A percentile compares a stretch with the other conserved stretches of the same genome.
phyloP scores from a whole-genome alignment of 1,284 basidiomycete genomes.

The Ceratobasidium sp. region DNA sequence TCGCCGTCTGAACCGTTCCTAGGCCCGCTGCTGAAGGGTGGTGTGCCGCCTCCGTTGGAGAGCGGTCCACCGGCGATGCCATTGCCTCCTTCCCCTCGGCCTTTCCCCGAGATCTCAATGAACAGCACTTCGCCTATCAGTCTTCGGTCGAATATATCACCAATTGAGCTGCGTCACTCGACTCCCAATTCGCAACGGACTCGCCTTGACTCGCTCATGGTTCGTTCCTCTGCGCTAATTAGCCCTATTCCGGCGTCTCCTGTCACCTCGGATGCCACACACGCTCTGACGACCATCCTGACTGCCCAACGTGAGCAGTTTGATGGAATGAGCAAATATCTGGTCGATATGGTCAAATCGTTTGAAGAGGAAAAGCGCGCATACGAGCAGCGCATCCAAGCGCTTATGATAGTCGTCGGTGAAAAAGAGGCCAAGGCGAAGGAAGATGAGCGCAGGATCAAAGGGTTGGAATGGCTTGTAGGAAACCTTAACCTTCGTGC shows the following conservation, averaged over 20 bases:
- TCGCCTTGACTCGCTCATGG: constrained; percentile 25
- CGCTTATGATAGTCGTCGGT: constrained; percentile 15
- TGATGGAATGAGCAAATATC: constrained; percentile 24
- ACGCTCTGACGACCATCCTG: background rate
- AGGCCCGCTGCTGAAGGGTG: background rate
- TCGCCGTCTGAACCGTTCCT: constrained; percentile 24
- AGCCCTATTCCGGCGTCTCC: constrained; percentile 7
- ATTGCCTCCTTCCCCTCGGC: constrained; percentile 22
- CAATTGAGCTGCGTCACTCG: constrained; percentile 1
- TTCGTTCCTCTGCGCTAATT: background rate
- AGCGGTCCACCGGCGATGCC: constrained; percentile 34
- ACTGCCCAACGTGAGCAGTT: constrained; percentile 31
- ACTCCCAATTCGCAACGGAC: constrained; percentile 13
- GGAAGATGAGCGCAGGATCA: constrained; percentile 38
- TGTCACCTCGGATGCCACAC: background rate
- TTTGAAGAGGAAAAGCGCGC: constrained; percentile 35
- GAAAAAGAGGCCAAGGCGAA: constrained; percentile 37
- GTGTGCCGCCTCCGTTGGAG: constrained; percentile 13
- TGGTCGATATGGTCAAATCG: constrained; percentile 21
- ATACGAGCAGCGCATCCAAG: constrained; percentile 28
- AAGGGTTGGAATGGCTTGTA: constrained; percentile 32
- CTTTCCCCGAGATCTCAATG: background rate
- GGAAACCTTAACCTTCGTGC: constrained; percentile 27
- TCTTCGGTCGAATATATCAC: constrained; percentile 2
- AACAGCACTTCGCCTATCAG: background rate